A percentile compares a stretch with the other conserved stretches of the same genome.
Conservation (phyloP, 2,329 filamentous ascomycete species). For the Colletotrichum lindemuthianum region DNA sequence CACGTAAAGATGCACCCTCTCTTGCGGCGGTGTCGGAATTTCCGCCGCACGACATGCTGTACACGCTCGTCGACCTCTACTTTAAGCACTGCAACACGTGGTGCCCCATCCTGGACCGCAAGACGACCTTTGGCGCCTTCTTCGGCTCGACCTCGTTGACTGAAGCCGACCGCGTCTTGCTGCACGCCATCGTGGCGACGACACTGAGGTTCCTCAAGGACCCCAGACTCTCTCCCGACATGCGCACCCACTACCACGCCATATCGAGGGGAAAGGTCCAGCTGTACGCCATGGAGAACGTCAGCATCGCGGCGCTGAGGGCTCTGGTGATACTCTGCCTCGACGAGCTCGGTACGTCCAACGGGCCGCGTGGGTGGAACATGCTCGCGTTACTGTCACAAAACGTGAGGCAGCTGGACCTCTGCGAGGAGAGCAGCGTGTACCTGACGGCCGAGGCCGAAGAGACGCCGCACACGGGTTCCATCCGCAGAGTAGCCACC, state of each 20-base stretch:
- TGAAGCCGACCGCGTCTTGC: conserved; percentile 52
- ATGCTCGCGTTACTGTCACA: conserved; percentile 51
- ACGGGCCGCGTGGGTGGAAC: conserved; percentile 55
- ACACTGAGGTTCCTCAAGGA: conserved; percentile 55
- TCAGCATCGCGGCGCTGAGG: conserved; percentile 50
- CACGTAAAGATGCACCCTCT: conserved; percentile 41
- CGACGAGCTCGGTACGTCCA: conserved; percentile 54
- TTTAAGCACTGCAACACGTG: conserved; percentile 73
- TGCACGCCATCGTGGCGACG: conserved; percentile 56
- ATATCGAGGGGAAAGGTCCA: conserved; percentile 52
- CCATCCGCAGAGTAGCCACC: conserved; percentile 47
- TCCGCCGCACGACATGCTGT: conserved; percentile 68
- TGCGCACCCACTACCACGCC: conserved; percentile 51
- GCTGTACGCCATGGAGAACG: conserved; percentile 54
- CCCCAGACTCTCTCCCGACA: conserved; percentile 48
- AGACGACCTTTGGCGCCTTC: conserved; percentile 52
- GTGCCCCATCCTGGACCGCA: conserved; percentile 58
- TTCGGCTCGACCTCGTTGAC: conserved; percentile 52
- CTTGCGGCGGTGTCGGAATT: conserved; percentile 58
- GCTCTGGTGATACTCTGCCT: conserved; percentile 53
- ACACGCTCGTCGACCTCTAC: conserved; percentile 68
- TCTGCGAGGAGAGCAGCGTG: conserved; percentile 52
- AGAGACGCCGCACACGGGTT: conserved; percentile 46
- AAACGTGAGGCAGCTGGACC: conserved; percentile 50
- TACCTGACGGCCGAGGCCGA: conserved; percentile 47